Evolutionary conservation across 2,329 filamentous ascomycete genomes (phyloP).

Genomic region (Aspergillus fumigatus): DNA sequence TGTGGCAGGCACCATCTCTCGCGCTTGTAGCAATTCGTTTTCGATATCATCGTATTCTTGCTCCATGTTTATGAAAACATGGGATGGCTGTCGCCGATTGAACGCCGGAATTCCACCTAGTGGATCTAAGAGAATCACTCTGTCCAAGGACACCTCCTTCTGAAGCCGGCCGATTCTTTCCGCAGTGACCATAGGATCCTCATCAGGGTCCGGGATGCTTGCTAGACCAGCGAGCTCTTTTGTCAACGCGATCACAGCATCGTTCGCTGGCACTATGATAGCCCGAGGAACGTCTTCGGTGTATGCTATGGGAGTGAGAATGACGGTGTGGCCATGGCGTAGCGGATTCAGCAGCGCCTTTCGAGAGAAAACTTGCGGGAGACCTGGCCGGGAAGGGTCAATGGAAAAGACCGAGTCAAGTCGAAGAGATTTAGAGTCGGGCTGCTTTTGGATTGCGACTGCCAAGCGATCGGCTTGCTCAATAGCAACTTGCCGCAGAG

Average conservation of each 20-base stretch:
- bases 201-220: conserved; percentile 39
- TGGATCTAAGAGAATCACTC: conserved; percentile 83
- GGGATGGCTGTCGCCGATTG: conserved; percentile 55
- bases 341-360: conserved; percentile 62
- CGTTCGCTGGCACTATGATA: conserved; percentile 51
- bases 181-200: conserved; percentile 39
- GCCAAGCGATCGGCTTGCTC: conserved; percentile 69
- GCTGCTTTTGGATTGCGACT: conserved; percentile 67
- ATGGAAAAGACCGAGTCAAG: conserved; percentile 55
- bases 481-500: conserved; percentile 45
- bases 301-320: conserved; percentile 64
- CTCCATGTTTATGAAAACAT: conserved; percentile 88
- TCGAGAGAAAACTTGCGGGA: conserved; percentile 36
- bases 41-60: conserved; percentile 75
- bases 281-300: conserved; percentile 47
- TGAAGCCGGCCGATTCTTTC: conserved; percentile 39
- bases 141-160: conserved; percentile 64
- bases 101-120: conserved; percentile 75
- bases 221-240: conserved; percentile 68
- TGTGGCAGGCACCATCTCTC: conserved; percentile 12
- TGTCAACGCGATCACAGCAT: conserved; percentile 72
- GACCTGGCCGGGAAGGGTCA: conserved; percentile 29
- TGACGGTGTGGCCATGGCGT: conserved; percentile 63
- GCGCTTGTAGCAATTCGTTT: conserved; percentile 50
- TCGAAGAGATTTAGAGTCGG: conserved; percentile 63